Percentiles rank a stretch among this genome's conserved stretches.
Evolutionary conservation across 768 basidiomycete genomes (phyloP).

Genomic region (Strobilomyces echinocephalus): DNA sequence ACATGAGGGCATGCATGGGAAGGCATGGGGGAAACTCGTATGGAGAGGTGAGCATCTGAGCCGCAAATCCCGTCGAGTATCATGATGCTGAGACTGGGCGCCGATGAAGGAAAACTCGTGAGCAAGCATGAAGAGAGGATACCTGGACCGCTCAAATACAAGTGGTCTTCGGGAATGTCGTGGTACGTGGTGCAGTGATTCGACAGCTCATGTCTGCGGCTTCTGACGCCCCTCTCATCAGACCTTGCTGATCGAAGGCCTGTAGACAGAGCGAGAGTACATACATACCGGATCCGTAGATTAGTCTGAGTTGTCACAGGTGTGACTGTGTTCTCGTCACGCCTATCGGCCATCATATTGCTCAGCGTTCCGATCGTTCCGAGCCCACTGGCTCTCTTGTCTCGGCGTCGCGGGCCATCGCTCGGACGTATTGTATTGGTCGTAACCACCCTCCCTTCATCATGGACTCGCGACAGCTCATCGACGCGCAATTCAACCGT

Average conservation of each 20-base stretch:
- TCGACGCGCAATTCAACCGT: constrained; percentile 84
- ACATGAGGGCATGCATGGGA: constrained; percentile 68
- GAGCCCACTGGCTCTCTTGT: not conserved
- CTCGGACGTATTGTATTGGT: not conserved
- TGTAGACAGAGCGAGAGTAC: no score
- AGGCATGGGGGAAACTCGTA: constrained; percentile 74
- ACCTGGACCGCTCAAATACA: constrained; percentile 68
- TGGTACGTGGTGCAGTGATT: constrained; percentile 13
- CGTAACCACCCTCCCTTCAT: not conserved
- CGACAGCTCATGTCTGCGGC: not conserved
- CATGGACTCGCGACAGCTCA: constrained; percentile 64
- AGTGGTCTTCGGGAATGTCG: constrained; percentile 55
- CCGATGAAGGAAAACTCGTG: constrained; percentile 50
- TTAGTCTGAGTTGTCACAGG: not conserved
- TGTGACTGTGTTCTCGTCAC: constrained; percentile 15
- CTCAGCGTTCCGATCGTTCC: not conserved
- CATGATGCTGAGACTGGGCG: constrained; percentile 12
- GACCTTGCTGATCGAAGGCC: no score
- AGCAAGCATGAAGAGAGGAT: constrained; percentile 60
- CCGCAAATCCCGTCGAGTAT: not conserved
- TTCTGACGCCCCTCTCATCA: not conserved
- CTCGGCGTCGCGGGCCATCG: not conserved
- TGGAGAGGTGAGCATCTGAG: constrained; percentile 62
- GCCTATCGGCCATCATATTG: not conserved
- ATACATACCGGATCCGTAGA: not conserved